Evolutionary conservation across 2,329 filamentous ascomycete genomes (phyloP), one percentile per base, ranked within the genome.

Genomic region (Sclerotinia glacialis): DNA sequence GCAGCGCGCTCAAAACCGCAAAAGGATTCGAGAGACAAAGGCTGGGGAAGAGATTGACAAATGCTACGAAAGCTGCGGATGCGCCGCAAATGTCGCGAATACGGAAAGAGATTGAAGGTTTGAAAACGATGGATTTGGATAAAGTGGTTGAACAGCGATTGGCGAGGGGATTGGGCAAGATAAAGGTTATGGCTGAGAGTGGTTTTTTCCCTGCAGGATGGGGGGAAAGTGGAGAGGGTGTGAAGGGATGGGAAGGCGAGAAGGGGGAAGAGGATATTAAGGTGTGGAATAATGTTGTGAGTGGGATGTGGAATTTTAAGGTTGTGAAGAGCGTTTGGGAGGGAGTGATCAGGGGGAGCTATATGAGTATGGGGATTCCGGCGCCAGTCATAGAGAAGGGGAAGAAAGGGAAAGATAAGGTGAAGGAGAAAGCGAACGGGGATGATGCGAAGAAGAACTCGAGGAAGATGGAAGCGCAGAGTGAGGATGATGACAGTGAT

Each of bases 1-100:
- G 83, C 69, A 83, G 86, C 67, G 89, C 88, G 0, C 81, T 94
- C 68, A 92, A 92, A 77, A 81, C 83, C 14, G 89, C 88, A 66
- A 92, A 91, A 75, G 88, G 88, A 56, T 89, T 92, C 74, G 91
- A 94, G 80, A 84, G 90, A 55, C 91, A 94, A 78, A 90, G 92
- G 70, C 83, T 86, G 59, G 80, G 82, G 21, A 81, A 90, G 68
- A 83, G 88, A 64, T 61, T 78, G 69, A 89, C 86, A 76, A 80
- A 83, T 52, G 77, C 85, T 18, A 81, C 78, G 60, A 78, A 79
- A 63, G 81, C 79, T 62, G 72, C 78, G 21, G 75, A 77, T 2
- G 70, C 78, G 11, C 83, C 83, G 54, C 86, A 87, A 73, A 79
- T 85, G 28, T 78, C 80, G 67, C 81, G 89, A 26, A 78, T 93